Conservation (phyloP, 78 protist species). For the Dictyostelium firmibasis region DNA sequence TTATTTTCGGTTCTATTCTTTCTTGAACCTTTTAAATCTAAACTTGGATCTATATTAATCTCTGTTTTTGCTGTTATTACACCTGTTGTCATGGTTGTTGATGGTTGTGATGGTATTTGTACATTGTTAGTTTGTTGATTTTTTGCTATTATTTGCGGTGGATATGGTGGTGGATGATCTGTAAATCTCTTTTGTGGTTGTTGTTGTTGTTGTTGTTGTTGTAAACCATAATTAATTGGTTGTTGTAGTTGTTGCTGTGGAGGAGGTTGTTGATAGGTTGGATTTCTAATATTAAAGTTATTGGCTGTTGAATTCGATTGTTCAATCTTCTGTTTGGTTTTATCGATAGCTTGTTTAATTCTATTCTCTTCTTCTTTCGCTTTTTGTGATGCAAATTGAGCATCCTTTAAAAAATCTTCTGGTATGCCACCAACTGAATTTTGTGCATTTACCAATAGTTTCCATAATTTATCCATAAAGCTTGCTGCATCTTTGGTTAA, state of each 20-base stretch:
- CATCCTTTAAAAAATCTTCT: constrained; percentile 49
- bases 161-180: not conserved
- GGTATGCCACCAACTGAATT: constrained; percentile 80
- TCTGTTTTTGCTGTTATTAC: not conserved
- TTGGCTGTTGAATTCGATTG: not conserved
- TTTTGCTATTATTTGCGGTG: not conserved
- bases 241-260: not conserved
- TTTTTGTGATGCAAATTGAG: constrained; percentile 58
- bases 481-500: constrained; percentile 77
- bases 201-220: not conserved
- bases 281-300: not conserved
- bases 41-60: not conserved
- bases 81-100: not conserved
- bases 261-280: not conserved
- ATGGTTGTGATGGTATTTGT: not conserved
- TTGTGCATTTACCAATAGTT: constrained; percentile 78
- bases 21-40: constrained; percentile 47
- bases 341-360: constrained; percentile 40
- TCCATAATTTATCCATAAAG: constrained; percentile 89
- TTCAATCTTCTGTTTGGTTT: constrained; percentile 43
- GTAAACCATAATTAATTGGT: not conserved
- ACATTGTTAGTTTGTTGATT: not conserved
- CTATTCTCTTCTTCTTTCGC: constrained; percentile 70
- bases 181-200: not conserved
- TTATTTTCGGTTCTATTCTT: not conserved